Conservation (phyloP, 345 rosid genomes). For the Acer campestre region DNA sequence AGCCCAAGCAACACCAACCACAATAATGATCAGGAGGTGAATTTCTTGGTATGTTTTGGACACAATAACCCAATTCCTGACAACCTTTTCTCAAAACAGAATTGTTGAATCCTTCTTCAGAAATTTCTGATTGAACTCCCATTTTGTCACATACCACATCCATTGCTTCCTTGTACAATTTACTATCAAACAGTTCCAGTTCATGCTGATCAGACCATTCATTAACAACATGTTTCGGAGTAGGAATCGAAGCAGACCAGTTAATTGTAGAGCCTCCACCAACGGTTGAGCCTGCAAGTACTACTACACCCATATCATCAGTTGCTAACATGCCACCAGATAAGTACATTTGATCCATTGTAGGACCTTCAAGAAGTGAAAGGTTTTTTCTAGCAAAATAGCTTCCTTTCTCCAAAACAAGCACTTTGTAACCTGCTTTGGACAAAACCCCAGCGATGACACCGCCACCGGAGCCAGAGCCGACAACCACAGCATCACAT, state of each 20-base stretch:
- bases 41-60: conserved; percentile 62
- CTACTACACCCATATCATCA: conserved; percentile 47
- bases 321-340: conserved; percentile 60
- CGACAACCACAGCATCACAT: conserved; percentile 84
- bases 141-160: conserved; percentile 67
- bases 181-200: conserved; percentile 59
- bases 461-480: conserved; percentile 85
- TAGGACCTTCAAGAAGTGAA: conserved; percentile 71
- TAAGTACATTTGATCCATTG: conserved; percentile 76
- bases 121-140: conserved; percentile 71
- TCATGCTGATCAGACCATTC: conserved; percentile 56
- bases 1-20: conserved; percentile 84
- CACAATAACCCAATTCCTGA: conserved; percentile 61
- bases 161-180: conserved; percentile 60
- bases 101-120: conserved; percentile 73
- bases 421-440: conserved; percentile 71
- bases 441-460: conserved; percentile 78
- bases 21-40: conserved; percentile 70
- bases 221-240: conserved; percentile 70
- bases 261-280: conserved; percentile 88
- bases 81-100: conserved; percentile 76
- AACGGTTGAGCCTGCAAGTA: conserved; percentile 82
- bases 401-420: conserved; percentile 77
- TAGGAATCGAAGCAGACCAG: conserved; percentile 81
- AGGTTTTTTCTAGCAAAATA: conserved; percentile 67